Conservation (phyloP, 768 basidiomycete species). For the Thelephora ganbajun region DNA sequence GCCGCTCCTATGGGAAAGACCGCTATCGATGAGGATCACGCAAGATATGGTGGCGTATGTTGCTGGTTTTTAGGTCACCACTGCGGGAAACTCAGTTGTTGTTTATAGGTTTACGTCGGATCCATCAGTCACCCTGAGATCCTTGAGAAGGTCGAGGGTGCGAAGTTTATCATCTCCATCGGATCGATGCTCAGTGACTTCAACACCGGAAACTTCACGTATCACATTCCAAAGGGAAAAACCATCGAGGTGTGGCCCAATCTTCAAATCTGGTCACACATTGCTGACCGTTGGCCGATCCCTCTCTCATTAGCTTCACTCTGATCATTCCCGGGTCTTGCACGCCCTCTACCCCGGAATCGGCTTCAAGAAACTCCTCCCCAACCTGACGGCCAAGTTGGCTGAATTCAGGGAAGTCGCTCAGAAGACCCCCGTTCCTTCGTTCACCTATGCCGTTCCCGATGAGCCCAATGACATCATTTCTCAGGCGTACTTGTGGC, state of each 20-base stretch:
- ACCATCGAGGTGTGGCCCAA: slow-evolving; percentile 43
- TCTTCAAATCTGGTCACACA: background rate
- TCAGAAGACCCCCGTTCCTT: slow-evolving; percentile 31
- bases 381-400: slow-evolving; percentile 48
- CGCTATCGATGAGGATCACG: slow-evolving; percentile 51
- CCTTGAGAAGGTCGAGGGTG: slow-evolving; percentile 57
- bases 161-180: slow-evolving; percentile 64
- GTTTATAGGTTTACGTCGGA: slow-evolving; percentile 58
- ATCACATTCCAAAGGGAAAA: slow-evolving; percentile 41
- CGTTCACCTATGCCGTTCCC: slow-evolving; percentile 27
- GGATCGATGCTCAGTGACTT: slow-evolving; percentile 66
- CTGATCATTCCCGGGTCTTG: slow-evolving; percentile 52
- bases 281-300: background rate
- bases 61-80: background rate
- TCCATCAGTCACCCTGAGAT: slow-evolving; percentile 50
- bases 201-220: slow-evolving; percentile 82
- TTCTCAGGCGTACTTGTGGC: slow-evolving; percentile 78
- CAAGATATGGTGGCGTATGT: slow-evolving; percentile 70
- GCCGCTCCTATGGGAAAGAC: slow-evolving; percentile 76
- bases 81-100: background rate
- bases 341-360: slow-evolving; percentile 49
- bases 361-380: slow-evolving; percentile 68
- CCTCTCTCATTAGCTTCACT: slow-evolving; percentile 46
- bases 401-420: slow-evolving; percentile 26
- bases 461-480: slow-evolving; percentile 39